Evolutionary conservation across 495 filamentous ascomycete species (phyloP).

Genomic region (Platismatia glauca): DNA sequence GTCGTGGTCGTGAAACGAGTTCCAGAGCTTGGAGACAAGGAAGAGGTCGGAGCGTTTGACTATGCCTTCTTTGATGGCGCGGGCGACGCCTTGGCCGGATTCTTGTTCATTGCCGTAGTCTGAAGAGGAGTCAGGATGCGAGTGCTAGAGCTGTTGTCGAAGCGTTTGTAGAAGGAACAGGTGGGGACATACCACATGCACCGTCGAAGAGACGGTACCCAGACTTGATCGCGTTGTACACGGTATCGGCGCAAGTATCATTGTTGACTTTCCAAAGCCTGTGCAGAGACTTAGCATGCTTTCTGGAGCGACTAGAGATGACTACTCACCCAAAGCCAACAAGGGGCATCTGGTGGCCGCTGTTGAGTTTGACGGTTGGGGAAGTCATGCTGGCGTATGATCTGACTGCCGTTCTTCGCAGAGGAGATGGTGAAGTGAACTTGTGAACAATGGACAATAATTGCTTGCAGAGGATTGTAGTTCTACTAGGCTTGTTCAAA

Average conservation of each 20-base stretch:
- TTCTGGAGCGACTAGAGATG: neutral
- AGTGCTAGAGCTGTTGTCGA: neutral
- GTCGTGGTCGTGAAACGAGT: slow-evolving; percentile 71
- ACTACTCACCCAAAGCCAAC: slow-evolving; percentile 55
- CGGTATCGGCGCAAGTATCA: slow-evolving; percentile 62
- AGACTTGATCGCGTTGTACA: slow-evolving; percentile 83
- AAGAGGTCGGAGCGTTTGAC: slow-evolving; percentile 85
- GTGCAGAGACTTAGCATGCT: slow-evolving; percentile 25
- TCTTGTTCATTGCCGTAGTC: slow-evolving; percentile 88
- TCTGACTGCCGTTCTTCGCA: slow-evolving; percentile 14
- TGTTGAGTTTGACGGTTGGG: slow-evolving; percentile 67
- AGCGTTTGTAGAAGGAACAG: neutral
- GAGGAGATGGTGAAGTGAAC: neutral
- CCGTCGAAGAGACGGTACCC: slow-evolving; percentile 85
- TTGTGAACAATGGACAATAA: neutral
- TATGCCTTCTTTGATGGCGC: slow-evolving; percentile 76
- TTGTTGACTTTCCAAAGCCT: slow-evolving; percentile 85
- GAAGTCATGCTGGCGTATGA: slow-evolving; percentile 29
- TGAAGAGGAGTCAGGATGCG: slow-evolving; percentile 25
- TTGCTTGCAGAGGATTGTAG: slow-evolving; percentile 8
- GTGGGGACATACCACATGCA: slow-evolving; percentile 57
- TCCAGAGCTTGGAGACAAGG: slow-evolving; percentile 90
- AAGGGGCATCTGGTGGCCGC: slow-evolving; percentile 76
- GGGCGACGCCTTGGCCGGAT: slow-evolving; percentile 73
- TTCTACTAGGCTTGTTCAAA: slow-evolving; percentile 1